phyloP scores from a whole-genome alignment of 139 green algal species.

The Asterochloris erici region DNA sequence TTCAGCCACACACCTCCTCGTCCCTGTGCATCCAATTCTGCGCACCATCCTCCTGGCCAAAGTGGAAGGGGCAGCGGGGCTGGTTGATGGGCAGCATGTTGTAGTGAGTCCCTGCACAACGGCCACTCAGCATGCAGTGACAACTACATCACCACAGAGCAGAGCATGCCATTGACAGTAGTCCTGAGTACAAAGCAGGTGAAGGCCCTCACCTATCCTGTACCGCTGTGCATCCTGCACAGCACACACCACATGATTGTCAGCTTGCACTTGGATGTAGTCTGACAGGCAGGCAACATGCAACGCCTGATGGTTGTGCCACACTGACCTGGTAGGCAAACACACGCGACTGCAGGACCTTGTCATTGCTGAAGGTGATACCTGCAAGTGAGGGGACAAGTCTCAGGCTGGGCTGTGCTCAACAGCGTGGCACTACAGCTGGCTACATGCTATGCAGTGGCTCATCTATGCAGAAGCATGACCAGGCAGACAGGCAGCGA shows the following conservation, averaged over 20 bases:
- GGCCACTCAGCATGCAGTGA: no score
- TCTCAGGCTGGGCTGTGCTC: no score
- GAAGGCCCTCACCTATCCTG: conserved; percentile 48
- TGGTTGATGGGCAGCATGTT: conserved; percentile 72
- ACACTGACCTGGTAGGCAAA: conserved; percentile 43
- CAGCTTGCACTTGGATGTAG: no score
- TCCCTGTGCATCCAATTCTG: conserved; percentile 21
- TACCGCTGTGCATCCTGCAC: conserved; percentile 72
- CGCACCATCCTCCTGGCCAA: conserved; percentile 1
- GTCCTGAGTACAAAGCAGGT: no score
- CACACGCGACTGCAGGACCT: conserved; percentile 59
- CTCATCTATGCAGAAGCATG: no score
- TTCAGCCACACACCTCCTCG: conserved; percentile 6
- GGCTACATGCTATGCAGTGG: no score
- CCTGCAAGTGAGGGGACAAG: conserved; percentile 23
- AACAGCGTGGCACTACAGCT: no score
- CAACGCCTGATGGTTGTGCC: no score
- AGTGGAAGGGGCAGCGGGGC: conserved; percentile 56
- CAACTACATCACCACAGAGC: no score
- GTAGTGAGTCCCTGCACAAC: conserved; percentile 62
- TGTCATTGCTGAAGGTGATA: conserved; percentile 72
- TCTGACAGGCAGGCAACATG: no score
- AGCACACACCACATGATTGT: no score
- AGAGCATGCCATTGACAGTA: no score
- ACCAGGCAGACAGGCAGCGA: neutral